Percentiles rank a stretch among this genome's conserved stretches.
Evolutionary conservation across 495 filamentous ascomycete genomes (phyloP).

Genomic region (Pseudoneurospora amorphoporcata): DNA sequence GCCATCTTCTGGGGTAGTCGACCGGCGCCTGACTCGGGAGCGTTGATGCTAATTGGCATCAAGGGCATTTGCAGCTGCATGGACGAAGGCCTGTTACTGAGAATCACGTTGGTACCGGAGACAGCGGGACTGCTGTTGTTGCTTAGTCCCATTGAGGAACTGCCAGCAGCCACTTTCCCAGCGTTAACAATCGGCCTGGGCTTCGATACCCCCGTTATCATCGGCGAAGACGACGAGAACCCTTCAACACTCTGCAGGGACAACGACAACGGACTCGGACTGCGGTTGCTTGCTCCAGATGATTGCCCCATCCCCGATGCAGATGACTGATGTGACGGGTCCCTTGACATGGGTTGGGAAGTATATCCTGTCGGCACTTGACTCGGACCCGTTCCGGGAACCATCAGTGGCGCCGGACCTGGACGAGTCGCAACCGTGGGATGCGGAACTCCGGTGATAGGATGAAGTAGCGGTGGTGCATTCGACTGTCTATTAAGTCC

Average conservation of each 20-base stretch:
- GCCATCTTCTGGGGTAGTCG: neutral
- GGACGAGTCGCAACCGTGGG: neutral
- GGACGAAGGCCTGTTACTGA: neutral
- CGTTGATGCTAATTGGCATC: conserved; percentile 3
- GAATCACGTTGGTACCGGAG: neutral
- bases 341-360: conserved; percentile 48
- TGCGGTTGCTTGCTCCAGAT: neutral
- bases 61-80: neutral
- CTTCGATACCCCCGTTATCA: neutral
- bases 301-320: neutral
- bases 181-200: neutral
- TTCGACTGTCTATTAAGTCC: neutral
- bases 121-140: neutral
- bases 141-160: neutral
- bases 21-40: conserved; percentile 9
- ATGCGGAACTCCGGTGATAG: neutral
- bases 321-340: conserved; percentile 17
- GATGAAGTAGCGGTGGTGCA: neutral
- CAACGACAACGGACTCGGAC: neutral
- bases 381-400: neutral
- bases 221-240: neutral
- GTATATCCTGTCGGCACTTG: conserved; percentile 34
- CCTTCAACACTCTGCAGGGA: neutral
- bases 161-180: neutral
- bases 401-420: neutral